Evolutionary conservation across 2,329 filamentous ascomycete species (phyloP).

Genomic region (Trichocomaceae sp.): DNA sequence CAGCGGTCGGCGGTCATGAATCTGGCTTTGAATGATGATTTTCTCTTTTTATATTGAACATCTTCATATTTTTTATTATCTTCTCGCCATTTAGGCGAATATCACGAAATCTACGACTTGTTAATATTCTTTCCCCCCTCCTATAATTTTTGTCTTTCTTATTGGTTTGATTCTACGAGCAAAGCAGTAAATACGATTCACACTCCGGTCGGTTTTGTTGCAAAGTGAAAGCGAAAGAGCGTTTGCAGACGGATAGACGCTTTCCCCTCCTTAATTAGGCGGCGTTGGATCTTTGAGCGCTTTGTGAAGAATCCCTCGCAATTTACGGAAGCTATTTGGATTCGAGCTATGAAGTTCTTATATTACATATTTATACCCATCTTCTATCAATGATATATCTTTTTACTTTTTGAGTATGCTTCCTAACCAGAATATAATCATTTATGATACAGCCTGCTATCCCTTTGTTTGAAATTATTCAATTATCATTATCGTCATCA

Average conservation of each 20-base stretch:
- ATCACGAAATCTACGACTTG: slow-evolving; percentile 2
- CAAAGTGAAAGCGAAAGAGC: not conserved
- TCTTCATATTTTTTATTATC: not conserved
- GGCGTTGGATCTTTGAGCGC: slow-evolving; percentile 6
- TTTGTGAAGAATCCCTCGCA: not conserved
- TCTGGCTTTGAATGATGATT: slow-evolving; percentile 15
- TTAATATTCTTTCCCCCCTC: not conserved
- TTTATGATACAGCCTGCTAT: no score
- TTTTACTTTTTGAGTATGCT: not conserved
- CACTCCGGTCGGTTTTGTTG: not conserved
- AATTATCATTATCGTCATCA: not conserved
- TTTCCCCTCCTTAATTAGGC: not conserved
- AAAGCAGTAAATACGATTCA: not conserved
- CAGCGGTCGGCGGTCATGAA: slow-evolving; percentile 15
- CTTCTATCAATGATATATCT: not conserved
- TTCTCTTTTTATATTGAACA: not conserved
- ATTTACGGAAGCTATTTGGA: not conserved
- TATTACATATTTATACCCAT: slow-evolving; percentile 13
- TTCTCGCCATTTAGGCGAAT: slow-evolving; percentile 4
- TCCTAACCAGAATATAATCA: no score
- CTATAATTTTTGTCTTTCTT: not conserved
- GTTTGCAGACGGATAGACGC: no score
- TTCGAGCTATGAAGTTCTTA: not conserved
- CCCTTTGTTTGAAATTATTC: no score
- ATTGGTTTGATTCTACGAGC: slow-evolving; percentile 1